Percentiles rank a stretch among this genome's conserved stretches.
Evolutionary conservation across 192 early-diverging fungal genomes (phyloP).

Genomic region (Podila horticola): DNA sequence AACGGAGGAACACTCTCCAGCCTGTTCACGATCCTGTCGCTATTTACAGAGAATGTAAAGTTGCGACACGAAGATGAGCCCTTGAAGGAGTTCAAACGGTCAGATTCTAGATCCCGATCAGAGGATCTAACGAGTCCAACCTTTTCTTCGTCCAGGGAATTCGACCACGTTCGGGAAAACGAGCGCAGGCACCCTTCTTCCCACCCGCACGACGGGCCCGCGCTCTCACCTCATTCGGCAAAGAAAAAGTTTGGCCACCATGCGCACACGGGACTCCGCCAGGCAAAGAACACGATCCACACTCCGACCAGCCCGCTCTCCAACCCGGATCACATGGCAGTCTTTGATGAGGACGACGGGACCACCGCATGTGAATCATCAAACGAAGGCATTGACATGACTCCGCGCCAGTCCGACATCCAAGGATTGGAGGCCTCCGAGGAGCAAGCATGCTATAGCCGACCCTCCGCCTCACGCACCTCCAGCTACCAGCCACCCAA

Average conservation of each 20-base stretch:
- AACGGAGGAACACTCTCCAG: slow-evolving; percentile 92
- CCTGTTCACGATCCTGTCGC: slow-evolving; percentile 90
- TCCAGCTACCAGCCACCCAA: slow-evolving; percentile 27
- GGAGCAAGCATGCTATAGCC: not conserved
- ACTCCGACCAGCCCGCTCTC: slow-evolving; percentile 52
- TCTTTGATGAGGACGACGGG: slow-evolving; percentile 29
- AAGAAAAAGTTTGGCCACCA: slow-evolving; percentile 28
- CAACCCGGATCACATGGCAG: slow-evolving; percentile 49
- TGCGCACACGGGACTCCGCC: slow-evolving; percentile 33
- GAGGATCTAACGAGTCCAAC: not conserved
- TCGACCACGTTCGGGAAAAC: slow-evolving; percentile 1
- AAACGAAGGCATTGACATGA: slow-evolving; percentile 10
- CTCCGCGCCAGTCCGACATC: slow-evolving; percentile 26
- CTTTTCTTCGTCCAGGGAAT: not conserved
- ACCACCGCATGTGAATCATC: not conserved
- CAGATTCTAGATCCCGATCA: slow-evolving; percentile 16
- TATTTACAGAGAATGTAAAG: slow-evolving; percentile 85
- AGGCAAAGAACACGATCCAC: slow-evolving; percentile 27
- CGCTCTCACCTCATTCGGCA: slow-evolving; percentile 18
- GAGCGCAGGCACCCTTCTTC: not conserved
- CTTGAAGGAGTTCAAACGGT: slow-evolving; percentile 42
- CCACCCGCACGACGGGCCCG: not conserved
- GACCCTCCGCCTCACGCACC: slow-evolving; percentile 2
- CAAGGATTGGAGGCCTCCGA: slow-evolving; percentile 20
- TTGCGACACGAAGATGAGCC: slow-evolving; percentile 60